These are phyloP conservation scores for Cubamyces lactineus DNA, from an alignment of 768 basidiomycete species.

Conservation along the genomic window DNA sequence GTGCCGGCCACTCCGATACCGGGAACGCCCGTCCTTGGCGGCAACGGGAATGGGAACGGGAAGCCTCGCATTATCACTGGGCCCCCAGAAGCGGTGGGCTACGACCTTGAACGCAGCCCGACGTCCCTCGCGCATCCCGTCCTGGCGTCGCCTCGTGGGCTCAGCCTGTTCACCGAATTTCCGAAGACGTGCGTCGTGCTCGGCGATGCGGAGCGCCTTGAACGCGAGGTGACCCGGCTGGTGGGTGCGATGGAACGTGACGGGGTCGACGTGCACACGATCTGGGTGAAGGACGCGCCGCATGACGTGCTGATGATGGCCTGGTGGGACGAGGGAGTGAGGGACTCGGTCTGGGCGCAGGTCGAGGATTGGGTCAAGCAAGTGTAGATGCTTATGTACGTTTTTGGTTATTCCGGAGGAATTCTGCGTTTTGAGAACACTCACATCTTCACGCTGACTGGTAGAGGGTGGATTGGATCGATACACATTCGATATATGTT, in stretches of 20 bases:
- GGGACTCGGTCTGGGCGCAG: slow-evolving; percentile 42
- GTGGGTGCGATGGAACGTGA: slow-evolving; percentile 37
- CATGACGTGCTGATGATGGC: slow-evolving; percentile 51
- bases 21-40: slow-evolving; percentile 6
- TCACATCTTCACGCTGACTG: background rate
- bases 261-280: slow-evolving; percentile 31
- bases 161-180: slow-evolving; percentile 49
- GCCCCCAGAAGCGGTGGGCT: slow-evolving; percentile 37
- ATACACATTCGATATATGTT: no score
- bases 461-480: no score
- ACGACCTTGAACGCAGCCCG: slow-evolving; percentile 28
- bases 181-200: slow-evolving; percentile 49
- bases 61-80: slow-evolving; percentile 4
- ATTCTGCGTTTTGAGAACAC: background rate
- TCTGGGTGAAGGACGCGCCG: slow-evolving; percentile 36
- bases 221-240: slow-evolving; percentile 49
- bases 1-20: slow-evolving; percentile 27
- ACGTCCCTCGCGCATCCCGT: slow-evolving; percentile 32
- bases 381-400: background rate
- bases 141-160: slow-evolving; percentile 38
- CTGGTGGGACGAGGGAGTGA: slow-evolving; percentile 48
- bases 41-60: slow-evolving; percentile 4
- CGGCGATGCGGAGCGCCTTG: slow-evolving; percentile 56
- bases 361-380: slow-evolving; percentile 40
- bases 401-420: background rate